Evolutionary conservation across 257 asterid species (phyloP).

Genomic region (Fraxinus excelsior): DNA sequence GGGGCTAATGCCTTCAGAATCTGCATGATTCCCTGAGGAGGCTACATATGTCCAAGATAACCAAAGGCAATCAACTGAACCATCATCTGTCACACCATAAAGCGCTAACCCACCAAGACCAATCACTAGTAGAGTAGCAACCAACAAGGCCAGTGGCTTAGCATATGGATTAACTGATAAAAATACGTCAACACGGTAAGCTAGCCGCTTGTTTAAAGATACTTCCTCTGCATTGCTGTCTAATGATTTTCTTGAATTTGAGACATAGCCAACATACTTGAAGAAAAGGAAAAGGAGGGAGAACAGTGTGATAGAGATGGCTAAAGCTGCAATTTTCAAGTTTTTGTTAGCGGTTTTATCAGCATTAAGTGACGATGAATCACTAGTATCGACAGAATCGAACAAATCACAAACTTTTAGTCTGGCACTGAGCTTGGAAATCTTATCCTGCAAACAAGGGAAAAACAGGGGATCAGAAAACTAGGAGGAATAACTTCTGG

Average conservation of each 20-base stretch:
- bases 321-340: conserved; percentile 58
- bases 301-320: conserved; percentile 50
- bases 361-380: conserved; percentile 26
- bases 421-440: conserved; percentile 52
- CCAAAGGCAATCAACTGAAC: conserved; percentile 80
- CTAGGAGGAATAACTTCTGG: conserved; percentile 17
- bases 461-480: conserved; percentile 15
- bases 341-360: conserved; percentile 31
- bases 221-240: conserved; percentile 65
- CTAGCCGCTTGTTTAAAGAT: conserved; percentile 74
- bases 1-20: conserved; percentile 77
- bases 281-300: conserved; percentile 65
- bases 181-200: conserved; percentile 70
- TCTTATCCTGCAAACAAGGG: conserved; percentile 52
- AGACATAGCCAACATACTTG: conserved; percentile 65
- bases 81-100: conserved; percentile 74
- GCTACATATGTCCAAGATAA: conserved; percentile 89
- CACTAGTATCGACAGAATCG: conserved; percentile 40
- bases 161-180: conserved; percentile 81
- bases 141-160: conserved; percentile 74
- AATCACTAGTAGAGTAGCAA: conserved; percentile 76
- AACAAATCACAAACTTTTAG: conserved; percentile 49
- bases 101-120: conserved; percentile 82
- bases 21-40: conserved; percentile 78
- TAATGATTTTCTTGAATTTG: conserved; percentile 53